Evolutionary conservation across 108 stramenopile genomes (phyloP).

Genomic region (Nitzschia putrida): DNA sequence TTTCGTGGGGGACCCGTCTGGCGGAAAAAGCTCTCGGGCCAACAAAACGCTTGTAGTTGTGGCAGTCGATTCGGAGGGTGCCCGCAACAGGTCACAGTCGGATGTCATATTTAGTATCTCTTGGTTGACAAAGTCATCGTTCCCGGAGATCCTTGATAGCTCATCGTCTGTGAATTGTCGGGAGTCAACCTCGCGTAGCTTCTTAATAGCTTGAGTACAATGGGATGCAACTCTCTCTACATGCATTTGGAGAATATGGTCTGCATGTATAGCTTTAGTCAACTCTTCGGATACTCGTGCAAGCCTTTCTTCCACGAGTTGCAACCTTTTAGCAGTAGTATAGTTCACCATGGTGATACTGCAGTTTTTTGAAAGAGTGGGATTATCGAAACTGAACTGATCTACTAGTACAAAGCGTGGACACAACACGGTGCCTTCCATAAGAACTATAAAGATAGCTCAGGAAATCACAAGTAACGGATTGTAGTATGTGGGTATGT

Average conservation of each 20-base stretch:
- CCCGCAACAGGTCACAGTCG: no score
- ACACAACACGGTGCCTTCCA: no score
- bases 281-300: neutral
- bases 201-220: neutral
- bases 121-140: neutral
- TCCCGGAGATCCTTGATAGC: neutral
- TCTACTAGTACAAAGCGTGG: no score
- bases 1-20: slow-evolving; percentile 3
- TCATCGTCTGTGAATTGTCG: no score
- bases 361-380: no score
- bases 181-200: neutral
- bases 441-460: no score
- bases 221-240: slow-evolving; percentile 11
- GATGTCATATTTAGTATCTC: neutral
- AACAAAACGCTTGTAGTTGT: neutral
- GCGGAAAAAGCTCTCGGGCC: slow-evolving; percentile 11
- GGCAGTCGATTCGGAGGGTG: neutral
- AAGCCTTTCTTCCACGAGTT: neutral
- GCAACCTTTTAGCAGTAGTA: neutral
- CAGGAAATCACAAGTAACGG: no score
- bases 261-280: slow-evolving; percentile 4
- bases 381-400: no score
- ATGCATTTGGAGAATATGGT: slow-evolving; percentile 1
- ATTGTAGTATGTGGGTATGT: no score
- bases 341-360: neutral